Evolutionary conservation across 2,329 filamentous ascomycete genomes (phyloP).

Genomic region (Bipolaris victoriae): DNA sequence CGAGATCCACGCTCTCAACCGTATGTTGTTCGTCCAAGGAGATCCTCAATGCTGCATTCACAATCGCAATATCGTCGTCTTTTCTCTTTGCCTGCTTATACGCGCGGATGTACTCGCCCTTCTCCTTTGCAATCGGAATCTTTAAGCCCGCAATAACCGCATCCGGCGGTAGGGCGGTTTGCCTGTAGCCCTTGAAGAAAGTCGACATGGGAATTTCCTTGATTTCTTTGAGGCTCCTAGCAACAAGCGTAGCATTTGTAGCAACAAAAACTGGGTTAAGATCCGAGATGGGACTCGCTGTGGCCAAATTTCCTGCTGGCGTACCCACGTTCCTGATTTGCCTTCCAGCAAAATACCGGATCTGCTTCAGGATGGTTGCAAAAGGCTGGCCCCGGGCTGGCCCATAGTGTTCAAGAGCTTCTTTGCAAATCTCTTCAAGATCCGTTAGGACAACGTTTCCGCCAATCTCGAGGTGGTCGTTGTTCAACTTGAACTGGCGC

Average conservation of each 20-base stretch:
- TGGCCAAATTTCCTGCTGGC: conserved; percentile 90
- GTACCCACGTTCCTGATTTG: conserved; percentile 99
- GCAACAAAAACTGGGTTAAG: conserved; percentile 93
- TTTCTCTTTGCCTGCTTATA: conserved; percentile 98
- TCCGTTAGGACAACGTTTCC: conserved; percentile 94
- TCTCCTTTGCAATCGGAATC: conserved; percentile 77
- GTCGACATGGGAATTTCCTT: conserved; percentile 87
- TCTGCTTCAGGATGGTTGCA: conserved; percentile 87
- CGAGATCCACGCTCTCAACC: conserved; percentile 77
- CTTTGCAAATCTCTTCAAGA: conserved; percentile 80
- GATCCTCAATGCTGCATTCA: conserved; percentile 83
- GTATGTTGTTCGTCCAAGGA: conserved; percentile 70
- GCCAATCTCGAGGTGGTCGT: conserved; percentile 86
- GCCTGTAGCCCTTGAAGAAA: conserved; percentile 92
- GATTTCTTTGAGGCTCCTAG: conserved; percentile 74
- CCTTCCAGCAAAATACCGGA: conserved; percentile 91
- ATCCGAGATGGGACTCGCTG: conserved; percentile 95
- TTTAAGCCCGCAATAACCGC: conserved; percentile 85
- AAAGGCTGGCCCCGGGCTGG: conserved; percentile 76
- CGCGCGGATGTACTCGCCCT: conserved; percentile 82
- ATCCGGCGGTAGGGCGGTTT: conserved; percentile 79
- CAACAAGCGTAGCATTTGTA: conserved; percentile 79
- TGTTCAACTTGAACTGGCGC: conserved; percentile 77
- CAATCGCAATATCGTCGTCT: conserved; percentile 98
- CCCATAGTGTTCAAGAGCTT: conserved; percentile 82